These are phyloP conservation scores for Cucurbita pepo DNA, from an alignment of 306 rosid genomes.

Conservation along the genomic window DNA sequence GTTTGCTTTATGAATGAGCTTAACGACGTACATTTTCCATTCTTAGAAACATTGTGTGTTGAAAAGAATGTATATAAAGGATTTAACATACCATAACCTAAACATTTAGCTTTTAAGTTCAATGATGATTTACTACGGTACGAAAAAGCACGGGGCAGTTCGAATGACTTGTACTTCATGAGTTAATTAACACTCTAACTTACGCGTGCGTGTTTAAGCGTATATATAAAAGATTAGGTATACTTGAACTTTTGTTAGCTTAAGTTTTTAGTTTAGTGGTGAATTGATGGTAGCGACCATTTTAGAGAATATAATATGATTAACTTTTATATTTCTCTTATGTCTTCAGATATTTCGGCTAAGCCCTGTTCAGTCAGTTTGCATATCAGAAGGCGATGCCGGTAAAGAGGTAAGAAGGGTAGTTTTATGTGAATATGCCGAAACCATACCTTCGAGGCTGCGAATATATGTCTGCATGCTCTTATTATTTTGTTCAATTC, in stretches of 20 bases:
- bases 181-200: background rate
- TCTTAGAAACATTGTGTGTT: background rate
- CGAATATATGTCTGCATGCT: background rate
- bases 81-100: background rate
- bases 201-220: background rate
- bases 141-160: background rate
- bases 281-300: background rate
- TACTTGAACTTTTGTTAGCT: background rate
- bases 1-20: background rate
- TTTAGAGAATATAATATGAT: background rate
- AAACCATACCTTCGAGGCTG: background rate
- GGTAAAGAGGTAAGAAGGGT: conserved; percentile 30
- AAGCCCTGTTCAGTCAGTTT: conserved; percentile 49
- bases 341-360: conserved; percentile 51
- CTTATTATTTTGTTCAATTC: background rate
- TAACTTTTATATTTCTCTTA: conserved; percentile 6
- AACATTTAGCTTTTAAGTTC: background rate
- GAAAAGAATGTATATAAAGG: background rate
- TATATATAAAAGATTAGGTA: background rate
- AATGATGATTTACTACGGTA: background rate
- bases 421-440: background rate
- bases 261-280: background rate
- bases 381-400: conserved; percentile 36
- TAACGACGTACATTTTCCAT: background rate
- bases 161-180: background rate